Percentiles rank a stretch among this genome's conserved stretches.
Conservation (phyloP, 2,329 filamentous ascomycete species). For the Xylaria sp. region DNA sequence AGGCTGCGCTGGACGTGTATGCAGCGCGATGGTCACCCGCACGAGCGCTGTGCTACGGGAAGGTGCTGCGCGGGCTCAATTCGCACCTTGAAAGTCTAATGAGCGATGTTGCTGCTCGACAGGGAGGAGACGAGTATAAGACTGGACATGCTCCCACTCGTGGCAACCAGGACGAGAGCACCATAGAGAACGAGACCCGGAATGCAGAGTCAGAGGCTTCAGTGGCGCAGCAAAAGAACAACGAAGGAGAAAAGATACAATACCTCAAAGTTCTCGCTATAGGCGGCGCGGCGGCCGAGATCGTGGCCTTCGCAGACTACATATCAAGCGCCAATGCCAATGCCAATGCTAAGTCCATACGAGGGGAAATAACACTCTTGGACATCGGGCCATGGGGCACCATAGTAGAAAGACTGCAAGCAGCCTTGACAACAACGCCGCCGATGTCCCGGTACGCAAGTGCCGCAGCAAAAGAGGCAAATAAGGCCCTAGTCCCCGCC, state of each 20-base stretch:
- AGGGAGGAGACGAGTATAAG: neutral
- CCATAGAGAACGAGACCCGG: neutral
- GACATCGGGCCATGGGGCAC: slow-evolving; percentile 81
- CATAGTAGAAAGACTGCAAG: slow-evolving; percentile 64
- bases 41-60: slow-evolving; percentile 79
- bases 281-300: slow-evolving; percentile 66
- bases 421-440: slow-evolving; percentile 58
- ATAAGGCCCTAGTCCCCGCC: slow-evolving; percentile 50
- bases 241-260: neutral
- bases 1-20: slow-evolving; percentile 75
- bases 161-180: neutral
- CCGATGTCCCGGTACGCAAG: slow-evolving; percentile 59
- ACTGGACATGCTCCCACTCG: neutral
- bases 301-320: slow-evolving; percentile 59
- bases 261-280: slow-evolving; percentile 53
- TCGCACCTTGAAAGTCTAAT: slow-evolving; percentile 19
- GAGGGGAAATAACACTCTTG: slow-evolving; percentile 63
- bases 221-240: neutral
- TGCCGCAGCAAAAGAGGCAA: slow-evolving; percentile 51
- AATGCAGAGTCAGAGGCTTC: neutral
- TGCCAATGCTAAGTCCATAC: slow-evolving; percentile 29
- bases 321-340: slow-evolving; percentile 33
- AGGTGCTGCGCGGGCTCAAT: slow-evolving; percentile 52
- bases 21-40: slow-evolving; percentile 90
- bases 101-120: neutral